These are phyloP conservation scores for Oryza nivara DNA, from an alignment of 176 grass and related monocot species.

Conservation along the genomic window DNA sequence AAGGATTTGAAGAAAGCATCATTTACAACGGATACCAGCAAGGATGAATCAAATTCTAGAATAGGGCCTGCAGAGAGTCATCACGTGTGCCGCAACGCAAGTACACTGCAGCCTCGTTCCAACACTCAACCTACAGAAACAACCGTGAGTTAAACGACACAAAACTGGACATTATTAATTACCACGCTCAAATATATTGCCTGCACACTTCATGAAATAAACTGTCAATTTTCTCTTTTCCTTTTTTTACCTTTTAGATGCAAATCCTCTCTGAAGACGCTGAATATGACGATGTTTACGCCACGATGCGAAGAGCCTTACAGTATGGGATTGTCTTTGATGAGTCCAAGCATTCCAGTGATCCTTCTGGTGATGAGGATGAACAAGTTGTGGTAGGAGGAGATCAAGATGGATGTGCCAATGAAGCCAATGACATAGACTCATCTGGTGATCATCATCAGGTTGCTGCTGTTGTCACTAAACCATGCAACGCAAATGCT, in stretches of 20 bases:
- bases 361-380: background rate
- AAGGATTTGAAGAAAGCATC: background rate
- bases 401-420: background rate
- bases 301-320: slow-evolving; percentile 35
- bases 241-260: background rate
- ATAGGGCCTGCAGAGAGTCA: background rate
- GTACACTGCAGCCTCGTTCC: background rate
- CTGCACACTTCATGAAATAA: background rate
- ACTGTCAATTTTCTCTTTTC: too few species aligned
- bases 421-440: background rate
- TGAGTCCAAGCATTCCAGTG: background rate
- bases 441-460: background rate
- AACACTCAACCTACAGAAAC: background rate
- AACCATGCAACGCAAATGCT: background rate
- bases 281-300: background rate
- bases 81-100: background rate
- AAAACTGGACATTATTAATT: background rate
- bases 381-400: background rate
- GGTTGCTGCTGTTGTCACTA: background rate
- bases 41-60: background rate
- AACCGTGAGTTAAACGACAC: slow-evolving; percentile 7
- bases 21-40: background rate
- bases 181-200: background rate
- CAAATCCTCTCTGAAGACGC: background rate
- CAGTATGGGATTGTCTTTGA: slow-evolving; percentile 1